phyloP scores from a whole-genome alignment of 75 land plant genomes.

The Picea glauca region DNA sequence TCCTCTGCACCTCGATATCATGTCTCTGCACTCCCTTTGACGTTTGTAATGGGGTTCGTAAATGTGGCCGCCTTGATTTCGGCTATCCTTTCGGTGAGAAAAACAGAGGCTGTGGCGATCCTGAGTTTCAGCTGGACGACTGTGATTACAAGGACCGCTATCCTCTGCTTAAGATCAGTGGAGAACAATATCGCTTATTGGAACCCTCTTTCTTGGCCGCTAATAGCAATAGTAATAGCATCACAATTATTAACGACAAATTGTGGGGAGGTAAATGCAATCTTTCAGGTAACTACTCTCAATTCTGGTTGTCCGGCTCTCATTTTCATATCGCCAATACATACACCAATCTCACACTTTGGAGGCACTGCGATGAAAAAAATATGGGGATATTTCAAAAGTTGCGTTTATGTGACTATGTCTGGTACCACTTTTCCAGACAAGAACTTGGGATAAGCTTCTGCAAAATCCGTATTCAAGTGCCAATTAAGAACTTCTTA shows the following conservation, averaged over 20 bases:
- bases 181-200: background rate
- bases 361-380: background rate
- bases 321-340: background rate
- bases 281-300: background rate
- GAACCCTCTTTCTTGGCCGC: background rate
- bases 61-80: background rate
- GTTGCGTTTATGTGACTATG: background rate
- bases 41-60: background rate
- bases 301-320: background rate
- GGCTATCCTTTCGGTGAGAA: background rate
- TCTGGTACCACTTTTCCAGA: background rate
- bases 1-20: background rate
- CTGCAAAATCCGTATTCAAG: background rate
- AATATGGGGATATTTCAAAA: too few relatives aligned
- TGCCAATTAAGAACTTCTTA: background rate
- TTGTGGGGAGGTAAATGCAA: background rate
- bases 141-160: background rate
- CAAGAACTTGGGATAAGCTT: too few relatives aligned
- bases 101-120: constrained; percentile 1
- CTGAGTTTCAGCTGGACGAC: background rate
- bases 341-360: background rate
- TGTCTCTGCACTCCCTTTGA: background rate
- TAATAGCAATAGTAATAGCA: background rate
- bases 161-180: background rate
- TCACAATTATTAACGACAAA: background rate